Evolutionary conservation across 495 filamentous ascomycete genomes (phyloP).

Genomic region (Tuber umbilicatum): DNA sequence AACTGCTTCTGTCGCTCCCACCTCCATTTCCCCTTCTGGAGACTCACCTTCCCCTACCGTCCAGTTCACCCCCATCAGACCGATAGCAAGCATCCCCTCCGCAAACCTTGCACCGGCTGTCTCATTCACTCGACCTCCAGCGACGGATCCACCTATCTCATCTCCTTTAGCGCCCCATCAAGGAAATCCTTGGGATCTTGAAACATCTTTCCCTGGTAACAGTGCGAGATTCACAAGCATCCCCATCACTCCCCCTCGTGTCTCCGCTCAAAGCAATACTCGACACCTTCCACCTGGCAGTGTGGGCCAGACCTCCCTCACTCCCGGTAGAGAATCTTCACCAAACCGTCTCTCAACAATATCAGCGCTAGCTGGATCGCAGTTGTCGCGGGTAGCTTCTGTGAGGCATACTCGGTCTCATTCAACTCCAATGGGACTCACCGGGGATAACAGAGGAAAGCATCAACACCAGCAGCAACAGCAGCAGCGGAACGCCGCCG

Average conservation of each 20-base stretch:
- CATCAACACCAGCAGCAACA: slow-evolving; percentile 10
- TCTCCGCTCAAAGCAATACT: neutral
- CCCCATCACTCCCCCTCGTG: slow-evolving; percentile 3
- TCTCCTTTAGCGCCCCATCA: slow-evolving; percentile 12
- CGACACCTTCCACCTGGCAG: neutral
- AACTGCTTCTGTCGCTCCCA: slow-evolving; percentile 7
- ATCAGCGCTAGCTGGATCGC: slow-evolving; percentile 16
- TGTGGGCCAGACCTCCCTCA: neutral
- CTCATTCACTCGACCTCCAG: slow-evolving; percentile 10
- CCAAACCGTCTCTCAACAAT: slow-evolving; percentile 18
- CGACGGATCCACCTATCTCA: slow-evolving; percentile 16
- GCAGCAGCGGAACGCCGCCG: neutral
- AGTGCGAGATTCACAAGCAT: slow-evolving; percentile 1
- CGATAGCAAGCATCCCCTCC: neutral
- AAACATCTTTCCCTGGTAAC: slow-evolving; percentile 16
- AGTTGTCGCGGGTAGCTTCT: slow-evolving; percentile 30
- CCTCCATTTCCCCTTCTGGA: neutral
- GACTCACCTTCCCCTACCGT: neutral
- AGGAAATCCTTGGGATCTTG: slow-evolving; percentile 13
- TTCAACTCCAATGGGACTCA: slow-evolving; percentile 36
- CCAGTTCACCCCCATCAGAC: neutral
- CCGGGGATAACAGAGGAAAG: slow-evolving; percentile 16
- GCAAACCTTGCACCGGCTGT: neutral
- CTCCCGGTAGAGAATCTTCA: slow-evolving; percentile 18
- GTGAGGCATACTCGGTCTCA: slow-evolving; percentile 30